Evolutionary conservation across 768 basidiomycete genomes (phyloP).

Genomic region (Rhizopogon sp.): DNA sequence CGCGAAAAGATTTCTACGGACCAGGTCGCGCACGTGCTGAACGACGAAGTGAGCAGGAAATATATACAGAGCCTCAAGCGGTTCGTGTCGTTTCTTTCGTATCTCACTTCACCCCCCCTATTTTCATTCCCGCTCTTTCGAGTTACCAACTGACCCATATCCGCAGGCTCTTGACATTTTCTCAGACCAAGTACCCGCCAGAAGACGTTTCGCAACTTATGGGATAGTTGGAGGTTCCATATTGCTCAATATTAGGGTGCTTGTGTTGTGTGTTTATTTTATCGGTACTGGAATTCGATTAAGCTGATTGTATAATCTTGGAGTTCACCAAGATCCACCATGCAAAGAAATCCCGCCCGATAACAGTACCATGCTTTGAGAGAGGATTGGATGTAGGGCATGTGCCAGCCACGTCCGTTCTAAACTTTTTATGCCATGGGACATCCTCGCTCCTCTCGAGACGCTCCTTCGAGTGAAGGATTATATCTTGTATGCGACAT

Average conservation of each 20-base stretch:
- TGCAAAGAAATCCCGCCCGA: no score
- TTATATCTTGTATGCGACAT: not conserved
- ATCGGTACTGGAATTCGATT: constrained; percentile 5
- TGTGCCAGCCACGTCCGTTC: constrained; percentile 5
- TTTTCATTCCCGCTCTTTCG: not conserved
- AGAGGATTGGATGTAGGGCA: no score
- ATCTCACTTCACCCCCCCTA: no score
- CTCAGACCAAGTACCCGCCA: constrained; percentile 94
- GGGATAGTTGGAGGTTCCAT: constrained; percentile 48
- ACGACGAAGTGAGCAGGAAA: constrained; percentile 98
- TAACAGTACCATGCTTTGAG: no score
- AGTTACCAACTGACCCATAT: constrained; percentile 4
- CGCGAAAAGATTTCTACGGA: constrained; percentile 97
- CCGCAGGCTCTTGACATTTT: constrained; percentile 83
- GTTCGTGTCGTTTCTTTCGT: constrained; percentile 36
- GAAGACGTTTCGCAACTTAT: constrained; percentile 88
- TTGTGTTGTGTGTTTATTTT: not conserved
- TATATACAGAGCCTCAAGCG: constrained; percentile 97
- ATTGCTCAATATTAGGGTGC: not conserved
- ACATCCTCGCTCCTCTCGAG: not conserved
- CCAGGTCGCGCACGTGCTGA: constrained; percentile 96
- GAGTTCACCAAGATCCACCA: not conserved
- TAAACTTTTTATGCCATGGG: not conserved
- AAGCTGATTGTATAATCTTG: constrained; percentile 1
- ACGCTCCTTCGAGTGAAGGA: not conserved